Evolutionary conservation across 257 asterid genomes (phyloP).

Genomic region (Gynochthodes officinalis): DNA sequence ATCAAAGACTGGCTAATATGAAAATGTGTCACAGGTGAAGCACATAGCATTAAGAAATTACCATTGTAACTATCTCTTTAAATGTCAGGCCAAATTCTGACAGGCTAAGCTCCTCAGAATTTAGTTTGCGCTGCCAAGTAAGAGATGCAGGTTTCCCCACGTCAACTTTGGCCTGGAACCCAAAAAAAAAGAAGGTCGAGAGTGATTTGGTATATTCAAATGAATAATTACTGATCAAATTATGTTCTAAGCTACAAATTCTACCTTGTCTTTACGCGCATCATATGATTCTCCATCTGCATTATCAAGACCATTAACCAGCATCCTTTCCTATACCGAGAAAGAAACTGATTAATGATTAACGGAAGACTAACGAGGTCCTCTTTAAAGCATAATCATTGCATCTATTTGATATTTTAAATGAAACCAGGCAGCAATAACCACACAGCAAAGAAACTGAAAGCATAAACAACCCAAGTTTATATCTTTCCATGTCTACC

Average conservation of each 20-base stretch:
- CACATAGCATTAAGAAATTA: conserved; percentile 34
- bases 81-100: conserved; percentile 57
- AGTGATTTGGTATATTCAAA: conserved; percentile 4
- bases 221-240: conserved; percentile 5
- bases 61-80: conserved; percentile 70
- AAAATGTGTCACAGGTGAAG: background rate
- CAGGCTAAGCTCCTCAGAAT: conserved; percentile 49
- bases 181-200: conserved; percentile 15
- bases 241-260: conserved; percentile 11
- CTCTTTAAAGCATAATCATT: background rate
- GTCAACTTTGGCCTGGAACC: conserved; percentile 52
- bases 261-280: conserved; percentile 41
- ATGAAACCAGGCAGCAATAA: background rate
- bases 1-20: background rate
- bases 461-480: background rate
- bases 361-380: background rate
- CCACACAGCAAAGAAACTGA: background rate
- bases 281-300: conserved; percentile 44
- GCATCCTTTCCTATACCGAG: conserved; percentile 52
- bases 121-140: conserved; percentile 74
- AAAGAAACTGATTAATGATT: no score
- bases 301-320: conserved; percentile 37
- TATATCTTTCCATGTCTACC: no score
- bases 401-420: background rate
- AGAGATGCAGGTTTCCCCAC: conserved; percentile 71